Evolutionary conservation across 495 filamentous ascomycete species (phyloP).

Genomic region (Pyrenula massariospora): DNA sequence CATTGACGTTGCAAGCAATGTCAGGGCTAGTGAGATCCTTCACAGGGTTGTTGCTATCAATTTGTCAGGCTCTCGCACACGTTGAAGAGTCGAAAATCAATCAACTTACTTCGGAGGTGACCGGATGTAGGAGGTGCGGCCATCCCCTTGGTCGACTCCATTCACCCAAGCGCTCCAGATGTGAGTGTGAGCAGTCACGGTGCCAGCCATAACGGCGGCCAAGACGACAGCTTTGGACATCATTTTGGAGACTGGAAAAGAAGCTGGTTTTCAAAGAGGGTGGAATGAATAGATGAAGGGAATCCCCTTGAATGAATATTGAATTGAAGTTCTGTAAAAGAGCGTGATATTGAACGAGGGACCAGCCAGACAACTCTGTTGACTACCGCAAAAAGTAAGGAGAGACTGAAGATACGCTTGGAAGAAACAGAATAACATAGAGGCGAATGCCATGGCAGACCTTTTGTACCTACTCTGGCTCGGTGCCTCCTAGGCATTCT

Average conservation of each 20-base stretch:
- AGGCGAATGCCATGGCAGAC: not conserved
- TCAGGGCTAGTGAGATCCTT: conserved; percentile 28
- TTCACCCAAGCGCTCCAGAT: conserved; percentile 33
- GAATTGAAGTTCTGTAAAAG: not conserved
- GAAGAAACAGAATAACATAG: not conserved
- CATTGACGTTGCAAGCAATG: conserved; percentile 37
- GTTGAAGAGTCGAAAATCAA: not conserved
- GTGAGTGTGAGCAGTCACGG: conserved; percentile 30
- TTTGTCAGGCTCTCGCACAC: not conserved
- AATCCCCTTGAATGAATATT: no score
- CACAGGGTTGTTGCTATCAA: conserved; percentile 30
- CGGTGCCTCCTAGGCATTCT: not conserved
- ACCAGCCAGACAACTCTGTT: not conserved
- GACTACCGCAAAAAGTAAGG: not conserved
- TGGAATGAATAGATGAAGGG: no score
- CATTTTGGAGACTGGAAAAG: not conserved
- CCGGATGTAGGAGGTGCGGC: conserved; percentile 29
- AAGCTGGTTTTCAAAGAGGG: no score
- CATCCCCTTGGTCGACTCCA: conserved; percentile 30
- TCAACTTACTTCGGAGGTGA: conserved; percentile 17
- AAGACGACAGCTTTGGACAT: conserved; percentile 7
- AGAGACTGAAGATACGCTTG: not conserved
- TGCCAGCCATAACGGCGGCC: conserved; percentile 20
- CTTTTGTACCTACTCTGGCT: not conserved
- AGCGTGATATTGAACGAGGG: not conserved